Percentiles rank a stretch among this genome's conserved stretches.
Conservation (phyloP, 169 alveolate genomes). For the Cryptosporidium sp. region DNA sequence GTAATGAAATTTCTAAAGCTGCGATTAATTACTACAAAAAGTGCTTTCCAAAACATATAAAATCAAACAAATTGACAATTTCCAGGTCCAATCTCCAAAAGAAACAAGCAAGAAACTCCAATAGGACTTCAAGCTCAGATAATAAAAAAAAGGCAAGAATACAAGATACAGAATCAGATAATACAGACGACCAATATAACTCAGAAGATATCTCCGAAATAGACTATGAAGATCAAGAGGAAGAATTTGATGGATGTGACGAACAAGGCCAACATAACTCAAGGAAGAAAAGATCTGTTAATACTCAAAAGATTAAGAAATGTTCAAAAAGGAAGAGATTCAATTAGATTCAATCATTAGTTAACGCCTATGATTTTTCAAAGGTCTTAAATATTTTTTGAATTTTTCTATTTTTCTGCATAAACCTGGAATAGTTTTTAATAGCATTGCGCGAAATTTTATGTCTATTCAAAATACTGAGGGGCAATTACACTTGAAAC, state of each 20-base stretch:
- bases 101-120: not conserved
- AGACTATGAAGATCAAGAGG: conserved; percentile 23
- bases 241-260: not conserved
- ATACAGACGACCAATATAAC: not conserved
- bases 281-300: conserved; percentile 26
- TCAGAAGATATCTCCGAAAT: not conserved
- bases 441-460: not conserved
- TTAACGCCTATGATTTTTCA: not conserved
- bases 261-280: conserved; percentile 10
- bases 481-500: not conserved
- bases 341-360: not conserved
- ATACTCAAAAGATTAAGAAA: not conserved
- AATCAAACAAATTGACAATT: not conserved
- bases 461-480: not conserved
- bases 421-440: no score
- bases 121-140: not conserved
- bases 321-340: not conserved
- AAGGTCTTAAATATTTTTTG: no score
- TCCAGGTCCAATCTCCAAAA: not conserved
- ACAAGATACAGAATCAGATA: not conserved
- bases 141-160: not conserved
- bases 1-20: conserved; percentile 62
- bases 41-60: not conserved
- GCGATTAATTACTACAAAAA: conserved; percentile 48
- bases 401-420: no score